Percentiles rank a stretch among this genome's conserved stretches.
Conservation (phyloP, 371 early-diverging fungal genomes). For the Mortierella sp. region DNA sequence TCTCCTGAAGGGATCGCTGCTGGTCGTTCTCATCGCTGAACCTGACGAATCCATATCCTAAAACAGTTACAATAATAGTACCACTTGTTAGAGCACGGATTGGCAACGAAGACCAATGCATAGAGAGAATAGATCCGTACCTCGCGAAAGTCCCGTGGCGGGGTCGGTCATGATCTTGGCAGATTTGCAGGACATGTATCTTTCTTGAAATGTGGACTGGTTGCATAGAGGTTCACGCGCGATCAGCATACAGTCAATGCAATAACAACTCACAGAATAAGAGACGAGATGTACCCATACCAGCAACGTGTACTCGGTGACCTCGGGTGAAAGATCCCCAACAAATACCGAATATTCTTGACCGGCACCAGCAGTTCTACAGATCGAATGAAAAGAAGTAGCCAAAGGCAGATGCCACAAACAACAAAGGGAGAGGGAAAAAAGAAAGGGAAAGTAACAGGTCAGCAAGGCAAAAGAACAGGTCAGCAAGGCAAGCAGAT, state of each 20-base stretch:
- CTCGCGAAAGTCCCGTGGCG: slow-evolving; percentile 74
- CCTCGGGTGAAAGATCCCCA: slow-evolving; percentile 85
- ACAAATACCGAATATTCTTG: slow-evolving; percentile 90
- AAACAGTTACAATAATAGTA: background rate
- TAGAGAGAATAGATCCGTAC: slow-evolving; percentile 24
- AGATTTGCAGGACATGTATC: slow-evolving; percentile 77
- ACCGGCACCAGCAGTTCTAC: slow-evolving; percentile 63
- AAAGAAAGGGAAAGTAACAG: too few species aligned
- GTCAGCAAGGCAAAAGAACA: background rate
- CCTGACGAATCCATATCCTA: slow-evolving; percentile 88
- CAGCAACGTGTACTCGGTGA: slow-evolving; percentile 78
- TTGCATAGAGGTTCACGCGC: too few species aligned
- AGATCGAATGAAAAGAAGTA: background rate
- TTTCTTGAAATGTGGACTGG: slow-evolving; percentile 63
- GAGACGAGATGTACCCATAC: slow-evolving; percentile 57
- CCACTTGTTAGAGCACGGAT: background rate
- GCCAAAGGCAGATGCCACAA: background rate
- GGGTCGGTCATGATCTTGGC: slow-evolving; percentile 89
- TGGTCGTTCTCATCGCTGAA: slow-evolving; percentile 81
- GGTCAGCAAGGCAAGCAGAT: too few species aligned
- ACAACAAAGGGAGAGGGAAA: background rate
- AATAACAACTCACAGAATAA: too few species aligned
- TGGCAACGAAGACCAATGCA: background rate
- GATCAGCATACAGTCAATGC: too few species aligned
- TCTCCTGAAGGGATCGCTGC: slow-evolving; percentile 79